phyloP scores from a whole-genome alignment of 345 rosid genomes.

The Acer yangbiense region DNA sequence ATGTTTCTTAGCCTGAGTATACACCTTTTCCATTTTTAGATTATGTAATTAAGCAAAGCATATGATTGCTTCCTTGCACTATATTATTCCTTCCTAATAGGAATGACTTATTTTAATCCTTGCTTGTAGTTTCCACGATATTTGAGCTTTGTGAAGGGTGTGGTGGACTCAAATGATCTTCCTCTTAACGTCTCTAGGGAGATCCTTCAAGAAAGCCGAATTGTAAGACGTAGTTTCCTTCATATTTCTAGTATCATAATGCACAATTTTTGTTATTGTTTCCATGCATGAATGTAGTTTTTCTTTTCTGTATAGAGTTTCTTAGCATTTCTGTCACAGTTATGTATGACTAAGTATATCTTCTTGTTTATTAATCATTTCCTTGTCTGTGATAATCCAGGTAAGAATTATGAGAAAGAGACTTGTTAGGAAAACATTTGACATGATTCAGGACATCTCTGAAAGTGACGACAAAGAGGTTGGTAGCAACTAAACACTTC shows the following conservation, averaged over 20 bases:
- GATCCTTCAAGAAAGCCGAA: slow-evolving; percentile 93
- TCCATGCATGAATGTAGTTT: neutral
- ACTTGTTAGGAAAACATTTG: slow-evolving; percentile 92
- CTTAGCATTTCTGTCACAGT: neutral
- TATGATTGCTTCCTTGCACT: neutral
- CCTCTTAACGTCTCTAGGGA: slow-evolving; percentile 98
- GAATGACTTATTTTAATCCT: slow-evolving; percentile 9
- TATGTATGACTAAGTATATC: neutral
- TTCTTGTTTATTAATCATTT: slow-evolving; percentile 1
- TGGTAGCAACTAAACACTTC: neutral
- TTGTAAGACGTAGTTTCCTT: slow-evolving; percentile 45
- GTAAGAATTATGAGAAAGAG: slow-evolving; percentile 99
- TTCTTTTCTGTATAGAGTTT: neutral
- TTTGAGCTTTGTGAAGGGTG: slow-evolving; percentile 96
- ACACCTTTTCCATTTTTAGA: neutral
- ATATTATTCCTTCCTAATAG: neutral
- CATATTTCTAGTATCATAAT: neutral
- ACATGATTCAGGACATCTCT: slow-evolving; percentile 91
- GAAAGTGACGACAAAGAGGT: slow-evolving; percentile 95
- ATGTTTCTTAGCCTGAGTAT: neutral
- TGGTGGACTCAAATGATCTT: slow-evolving; percentile 93
- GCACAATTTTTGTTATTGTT: neutral
- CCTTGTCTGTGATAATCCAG: slow-evolving; percentile 29
- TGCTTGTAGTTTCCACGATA: slow-evolving; percentile 84
- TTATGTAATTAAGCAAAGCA: neutral